Evolutionary conservation across 2,329 filamentous ascomycete genomes (phyloP).

Genomic region (Conoideocrella luteorostrata): DNA sequence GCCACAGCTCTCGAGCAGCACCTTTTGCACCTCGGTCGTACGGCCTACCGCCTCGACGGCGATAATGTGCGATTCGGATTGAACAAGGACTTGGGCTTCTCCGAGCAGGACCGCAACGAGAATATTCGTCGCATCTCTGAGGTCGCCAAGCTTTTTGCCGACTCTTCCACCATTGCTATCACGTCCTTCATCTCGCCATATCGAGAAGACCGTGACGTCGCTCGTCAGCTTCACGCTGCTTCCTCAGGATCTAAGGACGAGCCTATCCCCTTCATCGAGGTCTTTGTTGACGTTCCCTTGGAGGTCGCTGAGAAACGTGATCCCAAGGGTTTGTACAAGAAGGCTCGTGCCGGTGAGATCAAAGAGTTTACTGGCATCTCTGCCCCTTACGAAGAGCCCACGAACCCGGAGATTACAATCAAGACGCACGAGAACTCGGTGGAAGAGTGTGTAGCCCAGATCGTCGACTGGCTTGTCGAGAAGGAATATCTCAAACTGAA

Average conservation of each 20-base stretch:
- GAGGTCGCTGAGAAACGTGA: constrained; percentile 92
- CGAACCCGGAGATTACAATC: constrained; percentile 80
- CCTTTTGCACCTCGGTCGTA: constrained; percentile 75
- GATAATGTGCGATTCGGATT: constrained; percentile 98
- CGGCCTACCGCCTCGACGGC: constrained; percentile 90
- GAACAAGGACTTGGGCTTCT: constrained; percentile 96
- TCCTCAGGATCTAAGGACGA: constrained; percentile 49
- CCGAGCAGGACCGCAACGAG: constrained; percentile 87
- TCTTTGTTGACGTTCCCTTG: constrained; percentile 85
- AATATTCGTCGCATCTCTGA: constrained; percentile 97
- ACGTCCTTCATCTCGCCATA: constrained; percentile 98
- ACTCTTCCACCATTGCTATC: constrained; percentile 78
- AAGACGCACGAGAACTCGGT: constrained; percentile 75
- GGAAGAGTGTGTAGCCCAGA: constrained; percentile 81
- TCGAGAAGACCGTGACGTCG: constrained; percentile 74
- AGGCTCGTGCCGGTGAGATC: constrained; percentile 87
- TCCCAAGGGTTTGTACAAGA: constrained; percentile 97
- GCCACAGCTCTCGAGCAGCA: constrained; percentile 96
- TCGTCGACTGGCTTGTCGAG: constrained; percentile 70
- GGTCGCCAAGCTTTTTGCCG: constrained; percentile 94
- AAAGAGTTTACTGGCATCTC: constrained; percentile 96
- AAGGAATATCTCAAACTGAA: constrained; percentile 45
- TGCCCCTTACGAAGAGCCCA: constrained; percentile 88
- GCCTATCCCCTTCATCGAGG: constrained; percentile 82
- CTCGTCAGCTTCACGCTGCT: constrained; percentile 70